Conservation (phyloP, 108 stramenopile genomes). For the Schizochytrium sp. region DNA sequence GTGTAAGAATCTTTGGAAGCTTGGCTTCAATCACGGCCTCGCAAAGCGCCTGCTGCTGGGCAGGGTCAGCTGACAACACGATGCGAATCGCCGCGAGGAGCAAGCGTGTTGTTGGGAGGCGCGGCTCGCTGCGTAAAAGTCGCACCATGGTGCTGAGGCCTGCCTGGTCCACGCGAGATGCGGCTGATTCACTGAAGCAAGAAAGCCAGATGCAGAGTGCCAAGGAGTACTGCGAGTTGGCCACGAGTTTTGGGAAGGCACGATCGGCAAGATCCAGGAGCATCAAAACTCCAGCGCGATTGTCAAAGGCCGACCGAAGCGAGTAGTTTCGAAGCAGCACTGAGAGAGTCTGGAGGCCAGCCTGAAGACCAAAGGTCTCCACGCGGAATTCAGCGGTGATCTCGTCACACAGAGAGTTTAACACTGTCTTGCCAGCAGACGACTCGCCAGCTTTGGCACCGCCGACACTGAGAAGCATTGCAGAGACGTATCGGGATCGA, state of each 20-base stretch:
- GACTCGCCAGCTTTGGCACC: neutral
- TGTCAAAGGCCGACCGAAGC: neutral
- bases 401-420: slow-evolving; percentile 18
- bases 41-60: neutral
- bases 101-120: neutral
- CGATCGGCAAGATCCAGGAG: slow-evolving; percentile 38
- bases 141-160: slow-evolving; percentile 26
- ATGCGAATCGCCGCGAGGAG: slow-evolving; percentile 16
- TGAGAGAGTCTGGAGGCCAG: slow-evolving; percentile 30
- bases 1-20: slow-evolving; percentile 48
- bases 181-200: slow-evolving; percentile 21
- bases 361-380: neutral
- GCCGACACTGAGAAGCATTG: slow-evolving; percentile 46
- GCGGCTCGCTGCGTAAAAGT: slow-evolving; percentile 6
- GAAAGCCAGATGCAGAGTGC: slow-evolving; percentile 53
- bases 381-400: neutral
- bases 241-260: neutral
- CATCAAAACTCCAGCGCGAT: neutral
- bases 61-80: slow-evolving; percentile 26
- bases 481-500: neutral
- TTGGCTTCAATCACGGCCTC: slow-evolving; percentile 55
- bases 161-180: slow-evolving; percentile 39
- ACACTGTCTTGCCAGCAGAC: neutral
- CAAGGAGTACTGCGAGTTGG: slow-evolving; percentile 24
- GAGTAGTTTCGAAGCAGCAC: slow-evolving; percentile 28